Conservation (phyloP, 306 rosid species). For the Begonia loranthoides region DNA sequence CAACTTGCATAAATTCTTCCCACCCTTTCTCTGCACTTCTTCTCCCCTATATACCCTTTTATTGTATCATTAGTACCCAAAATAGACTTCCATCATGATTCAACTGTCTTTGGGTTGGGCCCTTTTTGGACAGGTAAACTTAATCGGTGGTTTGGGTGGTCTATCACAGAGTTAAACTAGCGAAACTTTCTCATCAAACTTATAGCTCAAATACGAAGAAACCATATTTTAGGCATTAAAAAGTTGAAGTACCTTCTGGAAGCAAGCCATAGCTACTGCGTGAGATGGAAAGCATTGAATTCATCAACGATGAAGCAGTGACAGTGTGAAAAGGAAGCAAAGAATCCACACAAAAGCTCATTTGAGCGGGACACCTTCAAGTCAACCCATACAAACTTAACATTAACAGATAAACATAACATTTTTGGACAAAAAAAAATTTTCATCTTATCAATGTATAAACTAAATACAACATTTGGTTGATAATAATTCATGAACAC, state of each 20-base stretch:
- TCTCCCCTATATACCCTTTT: background rate
- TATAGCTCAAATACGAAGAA: background rate
- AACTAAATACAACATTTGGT: no score
- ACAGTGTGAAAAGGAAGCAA: slow-evolving; percentile 81
- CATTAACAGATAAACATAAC: background rate
- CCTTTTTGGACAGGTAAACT: no score
- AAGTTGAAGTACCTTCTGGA: slow-evolving; percentile 47
- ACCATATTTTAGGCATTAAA: background rate
- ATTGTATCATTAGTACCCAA: no score
- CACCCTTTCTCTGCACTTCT: background rate
- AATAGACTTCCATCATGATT: no score
- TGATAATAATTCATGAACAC: no score
- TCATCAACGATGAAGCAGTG: slow-evolving; percentile 76
- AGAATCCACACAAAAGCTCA: slow-evolving; percentile 75
- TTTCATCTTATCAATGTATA: no score
- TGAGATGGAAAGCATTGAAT: slow-evolving; percentile 71
- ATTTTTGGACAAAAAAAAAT: background rate
- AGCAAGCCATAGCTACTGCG: slow-evolving; percentile 44
- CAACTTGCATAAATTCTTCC: no score
- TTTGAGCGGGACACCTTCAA: slow-evolving; percentile 49
- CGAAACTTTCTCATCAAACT: no score
- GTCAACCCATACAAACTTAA: background rate
- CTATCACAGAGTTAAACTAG: no score
- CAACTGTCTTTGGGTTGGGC: no score
- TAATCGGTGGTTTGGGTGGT: no score